Base-by-base conservation (phyloP, 176 grass and related monocot species). In the Lolium rigidum region DNA sequence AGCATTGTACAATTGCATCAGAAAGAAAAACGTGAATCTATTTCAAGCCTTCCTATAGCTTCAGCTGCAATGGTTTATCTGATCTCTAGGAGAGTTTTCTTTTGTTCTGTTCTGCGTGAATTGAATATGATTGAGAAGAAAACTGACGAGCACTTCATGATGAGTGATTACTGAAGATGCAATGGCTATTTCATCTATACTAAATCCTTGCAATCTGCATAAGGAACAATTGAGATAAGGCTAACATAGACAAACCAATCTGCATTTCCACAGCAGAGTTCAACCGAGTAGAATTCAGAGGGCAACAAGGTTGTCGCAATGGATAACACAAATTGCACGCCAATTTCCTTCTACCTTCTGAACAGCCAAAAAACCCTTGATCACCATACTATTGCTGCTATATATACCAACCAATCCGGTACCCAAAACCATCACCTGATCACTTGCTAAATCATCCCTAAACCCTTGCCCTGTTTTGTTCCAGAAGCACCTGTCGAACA, bases 391-490 rank as follows among this genome's bases (percentile, higher is more conserved):
- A 13, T 14, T 20, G 17, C 54, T 73, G 6, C 20, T 6, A 3
- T 74, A 74, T 89, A 81, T 79, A 88, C 77, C 52, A 78, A 50
- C 63, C 77, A 77, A 76, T 55, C 51, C 51, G 51, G 4, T 4
- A 55, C 14, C 16, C 51, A 55, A 55, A 54, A 55, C 4, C 51
- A 56, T 20, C 89, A 90, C 74, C 9, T 86, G 84, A 84, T 81
- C 75, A 47, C 76, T 10, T n/a, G 17, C 90, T 85, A 82, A 83
- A 70, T 84, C 71, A 91, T 70, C 89, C 84, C 31, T 77, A 44
- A 35, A 41, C 55, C 18, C 70, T 64, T 77, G 41, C n/a, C 50
- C 46, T 67, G 82, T 37, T 37, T 37, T 15, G 52, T 14, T 16
- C 25, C 24, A 64, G 9, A 80, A 76, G 48, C 68, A 13, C 76